Evolutionary conservation across 306 rosid genomes (phyloP), one percentile per base, ranked within the genome.

Genomic region (Dryas alaskensis): DNA sequence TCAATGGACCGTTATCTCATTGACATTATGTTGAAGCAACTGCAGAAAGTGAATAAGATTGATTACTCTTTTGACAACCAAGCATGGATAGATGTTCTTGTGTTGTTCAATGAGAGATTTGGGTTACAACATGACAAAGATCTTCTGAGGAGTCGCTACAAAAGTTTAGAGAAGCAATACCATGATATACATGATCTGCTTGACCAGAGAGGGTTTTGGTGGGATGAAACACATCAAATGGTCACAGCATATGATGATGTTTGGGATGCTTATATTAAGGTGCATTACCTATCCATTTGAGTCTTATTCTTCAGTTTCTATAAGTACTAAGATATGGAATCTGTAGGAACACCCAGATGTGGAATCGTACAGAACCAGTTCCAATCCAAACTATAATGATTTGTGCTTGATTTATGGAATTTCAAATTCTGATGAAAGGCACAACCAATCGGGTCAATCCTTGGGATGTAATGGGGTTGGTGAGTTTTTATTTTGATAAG

Each of bases 381-480:
- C 78, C n/a, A 79, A 43, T 76, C 89, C 92, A 70, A 83, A 85
- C 63, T 87, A 82, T 57, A 78, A 70, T 78, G 86, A 80, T 70
- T 76, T 87, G 79, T 84, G 84, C 86, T 80, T 87, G 74, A 82
- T 84, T 78, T 87, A 80, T 78, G 89, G 87, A 78, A 79, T 76
- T 73, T 74, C 82, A 69, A 73, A 65, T 51, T 68, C 81, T 49
- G 68, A 83, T 53, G 57, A 39, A 64, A 52, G 66, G 52, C 58
- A 47, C 42, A 74, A 74, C 49, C 62, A 48, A 60, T 66, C 73
- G 39, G 76, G 47, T 73, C 79, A 78, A 53, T 71, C 67, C 70
- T 31, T 50, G 46, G 73, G 74, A 46, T 73, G 76, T 68, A 64
- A 76, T 17, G 75, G 64, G 65, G 22, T 27, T 50, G 76, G 85